Evolutionary conservation across 176 grass and related monocot genomes (phyloP), one percentile per base, ranked within the genome.

Genomic region (Zoysia pacifica): DNA sequence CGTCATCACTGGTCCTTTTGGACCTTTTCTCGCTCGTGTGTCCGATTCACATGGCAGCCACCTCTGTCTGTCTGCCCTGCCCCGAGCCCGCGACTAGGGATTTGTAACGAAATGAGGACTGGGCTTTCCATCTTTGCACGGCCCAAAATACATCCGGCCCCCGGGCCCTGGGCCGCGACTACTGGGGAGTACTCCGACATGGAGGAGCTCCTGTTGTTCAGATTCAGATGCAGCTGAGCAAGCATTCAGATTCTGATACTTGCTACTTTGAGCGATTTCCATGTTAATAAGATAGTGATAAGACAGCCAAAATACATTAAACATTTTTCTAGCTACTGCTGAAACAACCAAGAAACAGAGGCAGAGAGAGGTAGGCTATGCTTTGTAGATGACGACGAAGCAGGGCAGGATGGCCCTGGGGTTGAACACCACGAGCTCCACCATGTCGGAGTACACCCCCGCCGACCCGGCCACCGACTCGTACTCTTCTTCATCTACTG

Each of bases 311-410:
- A 56, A 3, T 6, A 56, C 15, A 56, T 7, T 14, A 1, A n/a
- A 56, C 28, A 28, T 28, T 28, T 28, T 28, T 28, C 28, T 28
- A 28, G 28, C 28, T 28, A 28, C 28, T 28, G 28, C 28, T 28
- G 28, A 28, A 28, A 28, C 28, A 28, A 28, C 28, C 0, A 28
- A 28, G 28, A 28, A 28, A 28, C 28, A 28, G 28, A 28, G 28
- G 28, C 28, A 28, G 28, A 28, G 28, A 28, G 28, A 28, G 28
- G 28, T 28, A 28, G 28, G 28, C 28, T 28, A 28, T n/a, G 87
- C 91, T 73, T 70, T 83, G 83, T 98, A 98, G 38, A 98, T 82
- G n/a, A 98, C 90, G 20, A 98, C 96, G 68, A 98, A 98, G 84
- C 96, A 98, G 38, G 96, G 96, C 9, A 98, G 86, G 11, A 98